A percentile compares a stretch with the other conserved stretches of the same genome.
phyloP scores from a whole-genome alignment of 2,329 filamentous ascomycete species.

The Cercospora sesami region DNA sequence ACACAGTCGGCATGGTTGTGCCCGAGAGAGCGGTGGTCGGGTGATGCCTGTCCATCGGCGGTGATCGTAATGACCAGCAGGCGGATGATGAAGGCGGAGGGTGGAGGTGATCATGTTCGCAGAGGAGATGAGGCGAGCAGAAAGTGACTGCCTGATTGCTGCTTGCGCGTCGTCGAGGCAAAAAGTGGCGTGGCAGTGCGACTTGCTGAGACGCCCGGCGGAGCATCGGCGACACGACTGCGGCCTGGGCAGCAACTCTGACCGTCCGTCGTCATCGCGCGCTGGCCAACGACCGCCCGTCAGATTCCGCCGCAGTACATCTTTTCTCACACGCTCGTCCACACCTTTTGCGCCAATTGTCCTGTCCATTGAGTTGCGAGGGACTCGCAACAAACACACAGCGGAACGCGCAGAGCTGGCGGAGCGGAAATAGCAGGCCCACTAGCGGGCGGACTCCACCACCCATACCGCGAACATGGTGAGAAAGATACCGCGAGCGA shows the following conservation, averaged over 20 bases:
- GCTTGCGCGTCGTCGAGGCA: slow-evolving; percentile 1
- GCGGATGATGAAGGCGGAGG: neutral
- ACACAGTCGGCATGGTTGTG: neutral
- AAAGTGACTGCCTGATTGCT: slow-evolving; percentile 3
- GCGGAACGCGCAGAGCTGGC: slow-evolving; percentile 7
- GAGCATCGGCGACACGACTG: slow-evolving; percentile 3
- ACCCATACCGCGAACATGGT: slow-evolving; percentile 11
- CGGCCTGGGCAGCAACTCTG: neutral
- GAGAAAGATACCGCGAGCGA: neutral
- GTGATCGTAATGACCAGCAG: neutral
- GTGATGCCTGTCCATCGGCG: neutral
- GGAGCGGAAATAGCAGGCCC: slow-evolving; percentile 11
- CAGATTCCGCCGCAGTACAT: slow-evolving; percentile 3
- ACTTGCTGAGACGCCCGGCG: neutral
- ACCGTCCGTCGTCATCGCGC: slow-evolving; percentile 1
- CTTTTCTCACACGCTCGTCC: neutral
- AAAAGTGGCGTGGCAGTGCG: neutral
- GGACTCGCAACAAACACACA: neutral
- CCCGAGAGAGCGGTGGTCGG: neutral
- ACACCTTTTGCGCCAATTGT: neutral
- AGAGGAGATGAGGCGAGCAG: neutral
- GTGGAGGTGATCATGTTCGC: neutral
- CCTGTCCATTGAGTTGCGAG: neutral
- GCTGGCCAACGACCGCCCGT: slow-evolving; percentile 1
- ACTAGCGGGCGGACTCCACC: slow-evolving; percentile 6